These are phyloP conservation scores for Anisogramma anomala DNA, from an alignment of 2,329 filamentous ascomycete species.

Conservation along the genomic window DNA sequence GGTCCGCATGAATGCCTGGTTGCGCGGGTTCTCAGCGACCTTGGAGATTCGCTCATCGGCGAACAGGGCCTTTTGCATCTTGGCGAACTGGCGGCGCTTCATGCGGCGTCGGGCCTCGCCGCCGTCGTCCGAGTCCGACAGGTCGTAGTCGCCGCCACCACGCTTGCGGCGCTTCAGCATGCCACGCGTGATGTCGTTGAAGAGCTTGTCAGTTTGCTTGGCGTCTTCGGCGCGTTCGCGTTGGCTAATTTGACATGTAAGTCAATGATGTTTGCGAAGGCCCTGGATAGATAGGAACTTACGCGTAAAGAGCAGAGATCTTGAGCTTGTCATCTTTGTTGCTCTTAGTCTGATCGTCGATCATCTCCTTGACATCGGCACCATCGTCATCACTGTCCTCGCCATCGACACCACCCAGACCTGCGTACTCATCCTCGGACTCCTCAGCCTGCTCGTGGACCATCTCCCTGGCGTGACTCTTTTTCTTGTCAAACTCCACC, in stretches of 20 bases:
- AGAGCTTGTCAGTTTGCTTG: constrained; percentile 78
- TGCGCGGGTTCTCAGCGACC: constrained; percentile 80
- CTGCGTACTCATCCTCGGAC: constrained; percentile 96
- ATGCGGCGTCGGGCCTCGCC: constrained; percentile 64
- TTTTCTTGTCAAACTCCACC: constrained; percentile 68
- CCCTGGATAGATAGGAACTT: constrained; percentile 34
- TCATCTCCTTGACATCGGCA: constrained; percentile 68
- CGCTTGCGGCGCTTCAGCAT: constrained; percentile 76
- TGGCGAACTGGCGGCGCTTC: constrained; percentile 79
- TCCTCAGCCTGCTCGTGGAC: constrained; percentile 91
- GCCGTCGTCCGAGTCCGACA: constrained; percentile 86
- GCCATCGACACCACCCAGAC: constrained; percentile 78
- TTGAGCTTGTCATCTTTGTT: constrained; percentile 70
- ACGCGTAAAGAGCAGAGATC: constrained; percentile 81
- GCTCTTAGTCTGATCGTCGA: constrained; percentile 67
- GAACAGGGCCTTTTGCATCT: constrained; percentile 81
- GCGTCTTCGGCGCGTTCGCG: constrained; percentile 72
- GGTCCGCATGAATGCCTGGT: constrained; percentile 77
- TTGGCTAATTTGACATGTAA: constrained; percentile 42
- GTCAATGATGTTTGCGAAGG: not conserved
- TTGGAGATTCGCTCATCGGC: constrained; percentile 83
- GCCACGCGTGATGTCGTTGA: constrained; percentile 85
- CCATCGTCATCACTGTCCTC: constrained; percentile 73
- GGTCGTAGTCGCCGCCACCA: constrained; percentile 65
- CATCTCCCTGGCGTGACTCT: constrained; percentile 76